These are phyloP conservation scores for Tilletia setariae DNA, from an alignment of 1,284 basidiomycete genomes.

Conservation along the genomic window DNA sequence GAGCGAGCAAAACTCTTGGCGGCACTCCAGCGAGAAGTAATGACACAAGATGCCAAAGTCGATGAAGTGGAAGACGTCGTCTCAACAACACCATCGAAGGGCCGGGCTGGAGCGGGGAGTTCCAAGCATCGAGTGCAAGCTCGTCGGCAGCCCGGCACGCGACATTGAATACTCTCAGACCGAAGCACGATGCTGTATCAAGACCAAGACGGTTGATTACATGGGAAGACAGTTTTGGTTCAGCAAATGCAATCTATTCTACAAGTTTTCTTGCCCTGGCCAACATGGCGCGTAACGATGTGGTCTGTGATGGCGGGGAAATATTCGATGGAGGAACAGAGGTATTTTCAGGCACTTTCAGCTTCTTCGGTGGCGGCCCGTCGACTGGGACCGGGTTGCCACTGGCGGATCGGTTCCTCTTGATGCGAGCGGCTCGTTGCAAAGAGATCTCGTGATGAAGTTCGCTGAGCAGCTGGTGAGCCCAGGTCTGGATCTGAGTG, in stretches of 20 bases:
- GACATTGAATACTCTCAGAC: background rate
- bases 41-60: background rate
- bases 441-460: background rate
- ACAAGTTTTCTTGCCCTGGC: slow-evolving; percentile 6
- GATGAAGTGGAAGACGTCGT: background rate
- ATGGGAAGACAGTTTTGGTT: background rate
- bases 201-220: background rate
- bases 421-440: background rate
- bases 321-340: too few species aligned
- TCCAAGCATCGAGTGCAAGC: slow-evolving; percentile 11
- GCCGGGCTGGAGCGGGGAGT: background rate
- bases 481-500: slow-evolving; percentile 3
- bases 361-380: background rate
- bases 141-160: background rate
- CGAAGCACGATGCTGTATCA: background rate
- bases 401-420: background rate
- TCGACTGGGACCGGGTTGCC: background rate
- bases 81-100: background rate
- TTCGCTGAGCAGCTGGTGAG: slow-evolving; percentile 7
- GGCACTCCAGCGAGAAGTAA: background rate
- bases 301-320: background rate
- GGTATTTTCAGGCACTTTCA: background rate
- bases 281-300: slow-evolving; percentile 1
- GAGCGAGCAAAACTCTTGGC: slow-evolving; percentile 6
- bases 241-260: slow-evolving; percentile 8